Conservation (phyloP, 257 asterid species). For the Leonotis leonurus region DNA sequence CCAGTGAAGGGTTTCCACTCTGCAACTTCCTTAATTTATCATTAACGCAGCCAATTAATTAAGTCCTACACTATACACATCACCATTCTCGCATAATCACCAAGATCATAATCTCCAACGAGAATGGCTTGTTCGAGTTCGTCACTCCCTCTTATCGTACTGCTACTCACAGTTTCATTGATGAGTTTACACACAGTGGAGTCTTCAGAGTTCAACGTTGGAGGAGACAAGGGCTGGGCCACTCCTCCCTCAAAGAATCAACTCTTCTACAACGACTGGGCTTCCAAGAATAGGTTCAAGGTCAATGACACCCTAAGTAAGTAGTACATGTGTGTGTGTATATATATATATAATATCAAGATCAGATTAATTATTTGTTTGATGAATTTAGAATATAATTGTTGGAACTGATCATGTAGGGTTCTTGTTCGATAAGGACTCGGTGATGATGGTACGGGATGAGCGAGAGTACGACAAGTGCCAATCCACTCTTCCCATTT, state of each 20-base stretch:
- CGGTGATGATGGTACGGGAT: slow-evolving; percentile 52
- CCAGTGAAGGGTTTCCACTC: neutral
- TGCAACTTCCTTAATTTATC: neutral
- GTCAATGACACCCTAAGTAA: slow-evolving; percentile 73
- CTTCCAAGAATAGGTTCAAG: slow-evolving; percentile 56
- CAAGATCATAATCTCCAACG: neutral
- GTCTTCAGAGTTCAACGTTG: slow-evolving; percentile 47
- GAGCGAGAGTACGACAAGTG: slow-evolving; percentile 67
- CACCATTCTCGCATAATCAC: neutral
- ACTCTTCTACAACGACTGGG: slow-evolving; percentile 66
- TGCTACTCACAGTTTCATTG: neutral
- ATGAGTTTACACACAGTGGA: slow-evolving; percentile 15
- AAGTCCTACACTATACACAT: too few species aligned
- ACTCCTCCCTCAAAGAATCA: slow-evolving; percentile 36
- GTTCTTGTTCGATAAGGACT: slow-evolving; percentile 51
- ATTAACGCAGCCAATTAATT: neutral
- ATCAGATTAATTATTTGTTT: too few species aligned
- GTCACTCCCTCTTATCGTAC: neutral
- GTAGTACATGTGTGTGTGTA: too few species aligned
- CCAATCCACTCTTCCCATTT: slow-evolving; percentile 46
- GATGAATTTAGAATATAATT: too few species aligned
- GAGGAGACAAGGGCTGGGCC: slow-evolving; percentile 60
- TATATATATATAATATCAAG: too few species aligned
- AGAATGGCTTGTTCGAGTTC: slow-evolving; percentile 17
- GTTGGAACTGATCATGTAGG: slow-evolving; percentile 33